Evolutionary conservation across 2,329 filamentous ascomycete species (phyloP), one percentile per base, ranked within the genome.

Genomic region (Aureobasidium melanogenum): DNA sequence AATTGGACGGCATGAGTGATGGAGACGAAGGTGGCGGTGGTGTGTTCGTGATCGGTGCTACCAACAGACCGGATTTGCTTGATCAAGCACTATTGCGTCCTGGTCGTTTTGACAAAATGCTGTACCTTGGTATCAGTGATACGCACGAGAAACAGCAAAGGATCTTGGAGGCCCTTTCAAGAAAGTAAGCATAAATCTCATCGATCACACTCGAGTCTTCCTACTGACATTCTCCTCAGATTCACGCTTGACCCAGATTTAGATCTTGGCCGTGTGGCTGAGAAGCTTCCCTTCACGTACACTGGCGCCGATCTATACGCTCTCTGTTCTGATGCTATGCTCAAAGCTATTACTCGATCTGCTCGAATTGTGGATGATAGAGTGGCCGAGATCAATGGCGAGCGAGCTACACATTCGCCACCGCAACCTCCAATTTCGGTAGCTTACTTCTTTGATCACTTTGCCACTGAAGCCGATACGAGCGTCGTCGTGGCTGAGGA

Each of bases 241-340:
- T 99, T 99, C 75, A 88, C 87, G 2, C 84, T 97, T 57, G 82
- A 91, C 65, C 89, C 91, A 0, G 81, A 85, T 1, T 80, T 97
- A 50, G 94, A 90, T 12, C 84, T 99, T 12, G 73, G 81, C 28
- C 77, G 84, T 8, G 85, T 99, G 50, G 88, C 93, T 4, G 81
- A 88, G 56, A 81, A 81, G 12, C 82, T 99, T 4, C 94, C 94
- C 0, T 94, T 97, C 72, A 97, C 93, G 2, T 99, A 97, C 76
- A 99, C 94, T 0, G 94, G 94, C 70, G 94, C 94, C 64, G 94
- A 99, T 76, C 87, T 99, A 71, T 99, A 99, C 75, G 94, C 94
- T 0, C 82, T 99, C 22, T 97, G 93, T 78, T 96, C 91, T 46
- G 94, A 99, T 73, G 91, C 94, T 56, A 99, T 99, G 94, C 87